Conservation (phyloP, 495 filamentous ascomycete species). For the Talaromyces liani region DNA sequence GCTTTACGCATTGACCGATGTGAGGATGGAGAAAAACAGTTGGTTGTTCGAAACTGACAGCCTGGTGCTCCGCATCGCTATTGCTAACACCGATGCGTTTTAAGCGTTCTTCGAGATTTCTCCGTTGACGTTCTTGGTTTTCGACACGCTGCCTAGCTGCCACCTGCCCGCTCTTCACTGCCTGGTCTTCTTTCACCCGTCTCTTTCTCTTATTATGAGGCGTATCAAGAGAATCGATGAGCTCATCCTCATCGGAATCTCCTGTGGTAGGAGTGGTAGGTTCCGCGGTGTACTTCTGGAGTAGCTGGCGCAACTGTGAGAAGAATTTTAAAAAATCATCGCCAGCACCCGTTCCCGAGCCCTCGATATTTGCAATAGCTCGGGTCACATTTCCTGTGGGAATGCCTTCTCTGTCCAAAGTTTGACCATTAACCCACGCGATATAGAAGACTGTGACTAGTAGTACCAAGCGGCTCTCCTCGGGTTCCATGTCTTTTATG, state of each 20-base stretch:
- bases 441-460: constrained; percentile 28
- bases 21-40: constrained; percentile 44
- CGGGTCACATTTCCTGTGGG: constrained; percentile 9
- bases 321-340: constrained; percentile 6
- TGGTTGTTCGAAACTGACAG: constrained; percentile 64
- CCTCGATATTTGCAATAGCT: constrained; percentile 15
- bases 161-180: constrained; percentile 39
- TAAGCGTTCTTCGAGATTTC: constrained; percentile 33
- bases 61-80: constrained; percentile 39
- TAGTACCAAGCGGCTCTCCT: constrained; percentile 18
- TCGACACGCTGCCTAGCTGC: constrained; percentile 33
- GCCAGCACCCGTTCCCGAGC: constrained; percentile 5
- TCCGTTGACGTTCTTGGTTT: constrained; percentile 42
- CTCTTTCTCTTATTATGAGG: constrained; percentile 41
- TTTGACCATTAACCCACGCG: constrained; percentile 29
- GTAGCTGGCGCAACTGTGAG: neutral
- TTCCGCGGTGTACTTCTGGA: neutral
- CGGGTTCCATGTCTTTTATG: constrained; percentile 10
- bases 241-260: constrained; percentile 12
- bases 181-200: constrained; percentile 34
- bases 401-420: constrained; percentile 16
- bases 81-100: constrained; percentile 32
- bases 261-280: constrained; percentile 1
- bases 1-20: constrained; percentile 44
- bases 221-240: neutral